Evolutionary conservation across 768 basidiomycete species (phyloP), one percentile per base, ranked within the genome.

Genomic region (Mycena epipterygia): DNA sequence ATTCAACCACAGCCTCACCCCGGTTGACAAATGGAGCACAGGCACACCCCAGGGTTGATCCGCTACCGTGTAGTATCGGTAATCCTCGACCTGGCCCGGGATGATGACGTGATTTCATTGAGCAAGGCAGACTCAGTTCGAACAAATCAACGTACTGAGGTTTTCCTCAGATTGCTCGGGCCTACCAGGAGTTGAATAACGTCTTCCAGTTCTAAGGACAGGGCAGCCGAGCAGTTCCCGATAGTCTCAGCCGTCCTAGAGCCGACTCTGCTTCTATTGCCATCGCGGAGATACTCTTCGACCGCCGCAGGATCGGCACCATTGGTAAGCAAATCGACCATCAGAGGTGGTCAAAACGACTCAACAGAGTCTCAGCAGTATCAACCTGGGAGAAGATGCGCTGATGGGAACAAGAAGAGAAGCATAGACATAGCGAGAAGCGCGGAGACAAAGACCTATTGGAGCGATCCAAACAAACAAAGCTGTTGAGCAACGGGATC

Each of bases 21-120:
- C 68, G 62, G 57, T 21, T 42, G 5, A 16, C 68, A 44, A 4
- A 64, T 64, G 16, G 62, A 33, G 48, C 33, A 52, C 32, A 49
- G 30, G 30, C n/a, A 14, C 17, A 35, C 13, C 16, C 2, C 0
- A 33, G 19, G 14, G 16, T 9, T 68, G 68, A 63, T 69, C 68
- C 68, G 68, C 39, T 23, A 27, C 21, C 23, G 14, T 44, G 33
- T 48, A 59, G 57, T 59, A 49, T 29, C 53, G 55, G 61, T 51
- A 69, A 63, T 29, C 27, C 17, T 0, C 32, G 21, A 35, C 23
- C 25, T 58, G 29, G 30, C 14, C 37, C 65, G 32, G 32, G 21
- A 64, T 69, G 53, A 62, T 55, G 61, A 48, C 5, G 53, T 68
- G n/a, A n/a, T 68, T 69, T 58, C 30, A 57, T 63, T 57, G 46